Evolutionary conservation across 768 basidiomycete genomes (phyloP).

Genomic region (Cyclocybe aegerita): DNA sequence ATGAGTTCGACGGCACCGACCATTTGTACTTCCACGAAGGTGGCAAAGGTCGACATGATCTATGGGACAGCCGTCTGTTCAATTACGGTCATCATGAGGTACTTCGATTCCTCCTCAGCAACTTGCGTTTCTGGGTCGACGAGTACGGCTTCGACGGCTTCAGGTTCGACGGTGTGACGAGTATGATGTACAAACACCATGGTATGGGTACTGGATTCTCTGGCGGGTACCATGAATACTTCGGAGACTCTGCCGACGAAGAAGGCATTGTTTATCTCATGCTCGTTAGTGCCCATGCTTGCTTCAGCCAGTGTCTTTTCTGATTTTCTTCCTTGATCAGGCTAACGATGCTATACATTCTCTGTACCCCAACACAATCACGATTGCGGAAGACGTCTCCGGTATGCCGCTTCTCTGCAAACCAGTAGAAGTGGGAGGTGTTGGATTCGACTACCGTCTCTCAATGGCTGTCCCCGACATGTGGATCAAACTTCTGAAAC

Average conservation of each 20-base stretch:
- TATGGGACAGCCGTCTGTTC: conserved; percentile 98
- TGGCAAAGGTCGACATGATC: conserved; percentile 84
- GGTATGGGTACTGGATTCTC: conserved; percentile 98
- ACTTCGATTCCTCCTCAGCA: conserved; percentile 90
- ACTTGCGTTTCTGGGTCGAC: conserved; percentile 93
- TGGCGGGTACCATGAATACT: conserved; percentile 98
- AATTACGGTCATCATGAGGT: conserved; percentile 97
- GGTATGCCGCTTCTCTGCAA: conserved; percentile 96
- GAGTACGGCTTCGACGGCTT: conserved; percentile 97
- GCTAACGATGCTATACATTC: conserved; percentile 89
- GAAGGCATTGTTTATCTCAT: conserved; percentile 96
- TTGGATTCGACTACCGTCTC: conserved; percentile 97
- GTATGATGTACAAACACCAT: conserved; percentile 99
- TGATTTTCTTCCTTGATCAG: conserved; percentile 35
- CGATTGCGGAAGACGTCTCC: conserved; percentile 98
- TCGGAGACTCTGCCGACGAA: conserved; percentile 78
- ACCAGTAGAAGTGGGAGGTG: conserved; percentile 77
- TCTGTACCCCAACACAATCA: conserved; percentile 78
- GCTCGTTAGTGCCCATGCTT: conserved; percentile 60
- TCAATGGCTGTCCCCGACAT: conserved; percentile 99
- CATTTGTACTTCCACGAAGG: conserved; percentile 98
- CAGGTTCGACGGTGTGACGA: conserved; percentile 98
- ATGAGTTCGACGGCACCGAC: conserved; percentile 96
- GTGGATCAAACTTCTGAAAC: conserved; percentile 99
- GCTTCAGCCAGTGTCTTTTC: conserved; percentile 7